A percentile compares a stretch with the other conserved stretches of the same genome.
Conservation (phyloP, 2,329 filamentous ascomycete genomes). For the Tolypocladium capitatum region DNA sequence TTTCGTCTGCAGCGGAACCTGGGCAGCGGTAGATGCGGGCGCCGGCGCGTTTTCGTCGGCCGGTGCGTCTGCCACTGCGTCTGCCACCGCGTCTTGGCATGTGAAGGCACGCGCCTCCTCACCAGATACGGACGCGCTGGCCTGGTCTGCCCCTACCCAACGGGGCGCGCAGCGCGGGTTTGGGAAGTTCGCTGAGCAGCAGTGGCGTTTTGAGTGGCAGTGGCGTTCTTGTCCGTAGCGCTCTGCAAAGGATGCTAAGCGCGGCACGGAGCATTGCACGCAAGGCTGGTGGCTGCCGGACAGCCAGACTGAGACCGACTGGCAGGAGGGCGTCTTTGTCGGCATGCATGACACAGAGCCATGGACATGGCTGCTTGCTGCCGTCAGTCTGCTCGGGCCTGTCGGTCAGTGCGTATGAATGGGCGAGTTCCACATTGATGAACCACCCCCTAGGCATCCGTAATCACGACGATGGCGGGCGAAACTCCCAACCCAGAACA, state of each 20-base stretch:
- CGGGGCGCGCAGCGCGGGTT: too few species aligned
- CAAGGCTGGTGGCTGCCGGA: neutral
- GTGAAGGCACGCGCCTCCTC: neutral
- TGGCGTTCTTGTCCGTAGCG: neutral
- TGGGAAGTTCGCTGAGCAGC: too few species aligned
- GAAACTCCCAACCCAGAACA: neutral
- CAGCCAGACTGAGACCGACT: neutral
- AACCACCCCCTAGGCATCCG: neutral
- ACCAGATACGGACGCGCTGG: neutral
- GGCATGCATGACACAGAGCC: too few species aligned
- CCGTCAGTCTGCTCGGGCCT: too few species aligned
- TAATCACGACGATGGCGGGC: neutral
- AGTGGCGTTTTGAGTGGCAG: neutral
- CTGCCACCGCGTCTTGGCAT: neutral
- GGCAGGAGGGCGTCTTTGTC: too few species aligned
- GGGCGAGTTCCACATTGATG: neutral
- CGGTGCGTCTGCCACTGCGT: neutral
- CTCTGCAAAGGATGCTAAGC: neutral
- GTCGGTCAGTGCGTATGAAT: too few species aligned
- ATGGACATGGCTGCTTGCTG: too few species aligned
- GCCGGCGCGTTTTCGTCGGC: too few species aligned
- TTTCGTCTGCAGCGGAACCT: neutral
- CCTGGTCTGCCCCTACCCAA: neutral
- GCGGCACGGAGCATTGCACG: too few species aligned
- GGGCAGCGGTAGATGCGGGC: neutral